Percentiles rank a stretch among this genome's conserved stretches.
phyloP scores from a whole-genome alignment of 345 rosid genomes.

The Mallotus nudiflorus region DNA sequence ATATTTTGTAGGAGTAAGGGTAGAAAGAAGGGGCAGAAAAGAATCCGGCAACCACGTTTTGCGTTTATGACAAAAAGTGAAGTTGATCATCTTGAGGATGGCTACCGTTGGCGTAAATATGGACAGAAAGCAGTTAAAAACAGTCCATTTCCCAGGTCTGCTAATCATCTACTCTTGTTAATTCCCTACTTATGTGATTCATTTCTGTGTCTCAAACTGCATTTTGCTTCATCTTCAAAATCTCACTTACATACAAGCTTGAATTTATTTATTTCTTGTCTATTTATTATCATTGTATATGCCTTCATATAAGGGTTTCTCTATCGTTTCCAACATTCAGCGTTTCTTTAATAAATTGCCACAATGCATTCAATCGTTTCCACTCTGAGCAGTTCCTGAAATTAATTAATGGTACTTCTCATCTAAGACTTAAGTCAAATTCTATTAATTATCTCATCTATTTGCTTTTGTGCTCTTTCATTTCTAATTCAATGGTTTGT shows the following conservation, averaged over 20 bases:
- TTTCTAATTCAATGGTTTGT: too few species aligned
- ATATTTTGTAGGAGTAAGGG: constrained; percentile 63
- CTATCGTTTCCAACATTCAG: not conserved
- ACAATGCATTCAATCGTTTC: not conserved
- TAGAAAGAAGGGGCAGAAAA: constrained; percentile 77
- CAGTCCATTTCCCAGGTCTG: constrained; percentile 88
- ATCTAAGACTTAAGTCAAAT: not conserved
- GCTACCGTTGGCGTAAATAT: constrained; percentile 87
- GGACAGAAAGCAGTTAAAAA: constrained; percentile 94
- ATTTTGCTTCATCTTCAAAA: too few species aligned
- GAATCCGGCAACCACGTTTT: constrained; percentile 79
- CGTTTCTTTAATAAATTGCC: not conserved
- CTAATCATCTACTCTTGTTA: not conserved
- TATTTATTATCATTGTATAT: too few species aligned
- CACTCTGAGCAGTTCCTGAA: not conserved
- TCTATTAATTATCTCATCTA: not conserved
- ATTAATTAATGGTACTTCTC: not conserved
- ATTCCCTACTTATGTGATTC: too few species aligned
- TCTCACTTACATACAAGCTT: too few species aligned
- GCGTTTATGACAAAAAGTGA: constrained; percentile 97
- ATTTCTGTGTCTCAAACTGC: not conserved
- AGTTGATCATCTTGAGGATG: constrained; percentile 96
- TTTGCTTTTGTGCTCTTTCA: too few species aligned
- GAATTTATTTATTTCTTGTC: too few species aligned
- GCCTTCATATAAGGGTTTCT: too few species aligned